Percentiles rank a stretch among this genome's conserved stretches.
phyloP scores from a whole-genome alignment of 2,329 filamentous ascomycete species.

The Cryphonectria japonica region DNA sequence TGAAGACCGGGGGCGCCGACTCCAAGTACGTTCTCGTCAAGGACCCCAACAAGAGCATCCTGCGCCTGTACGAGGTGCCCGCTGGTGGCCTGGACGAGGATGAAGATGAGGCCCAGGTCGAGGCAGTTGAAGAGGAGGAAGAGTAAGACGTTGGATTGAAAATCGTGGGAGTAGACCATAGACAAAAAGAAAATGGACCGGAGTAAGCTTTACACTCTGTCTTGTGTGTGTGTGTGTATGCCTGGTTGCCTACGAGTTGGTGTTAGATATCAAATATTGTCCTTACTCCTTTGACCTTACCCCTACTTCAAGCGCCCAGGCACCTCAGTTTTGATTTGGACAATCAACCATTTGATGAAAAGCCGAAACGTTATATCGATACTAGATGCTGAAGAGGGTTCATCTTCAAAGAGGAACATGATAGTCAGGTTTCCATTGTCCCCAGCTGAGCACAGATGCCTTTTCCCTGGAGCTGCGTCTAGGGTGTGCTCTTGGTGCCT shows the following conservation, averaged over 20 bases:
- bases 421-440: too few relatives aligned
- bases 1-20: constrained; percentile 65
- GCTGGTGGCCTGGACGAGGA: constrained; percentile 88
- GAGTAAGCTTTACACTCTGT: not conserved
- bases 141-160: constrained; percentile 37
- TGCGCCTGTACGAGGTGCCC: constrained; percentile 91
- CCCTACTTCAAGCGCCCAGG: too few relatives aligned
- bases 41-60: constrained; percentile 96
- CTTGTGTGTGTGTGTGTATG: not conserved
- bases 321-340: too few relatives aligned
- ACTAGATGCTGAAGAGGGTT: too few relatives aligned
- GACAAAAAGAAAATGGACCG: not conserved
- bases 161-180: not conserved
- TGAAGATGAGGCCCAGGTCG: constrained; percentile 64
- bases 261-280: not conserved
- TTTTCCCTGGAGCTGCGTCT: too few relatives aligned
- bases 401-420: too few relatives aligned
- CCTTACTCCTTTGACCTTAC: too few relatives aligned
- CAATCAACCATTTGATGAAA: too few relatives aligned
- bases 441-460: too few relatives aligned
- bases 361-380: too few relatives aligned
- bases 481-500: not conserved
- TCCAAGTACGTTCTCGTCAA: constrained; percentile 82
- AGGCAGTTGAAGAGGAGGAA: constrained; percentile 59
- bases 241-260: too few relatives aligned